Percentiles rank a stretch among this genome's conserved stretches.
These are phyloP conservation scores for Ophiosphaerella narmari DNA, from an alignment of 2,329 filamentous ascomycete species.

Conservation along the genomic window DNA sequence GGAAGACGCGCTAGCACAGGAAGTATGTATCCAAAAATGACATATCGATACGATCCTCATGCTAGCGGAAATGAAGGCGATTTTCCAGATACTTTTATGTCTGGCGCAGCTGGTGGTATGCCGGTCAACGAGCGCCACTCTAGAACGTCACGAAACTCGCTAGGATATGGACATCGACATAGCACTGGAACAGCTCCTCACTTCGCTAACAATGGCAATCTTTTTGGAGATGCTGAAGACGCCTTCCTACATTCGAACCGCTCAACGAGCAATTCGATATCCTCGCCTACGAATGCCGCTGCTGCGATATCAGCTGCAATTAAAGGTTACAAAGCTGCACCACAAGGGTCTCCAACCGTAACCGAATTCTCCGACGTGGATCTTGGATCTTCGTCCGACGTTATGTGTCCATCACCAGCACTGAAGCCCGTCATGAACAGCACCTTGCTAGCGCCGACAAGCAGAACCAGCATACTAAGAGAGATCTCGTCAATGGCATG, in stretches of 20 bases:
- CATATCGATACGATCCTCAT: conserved; percentile 42
- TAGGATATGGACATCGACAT: conserved; percentile 3
- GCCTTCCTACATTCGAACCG: conserved; percentile 1
- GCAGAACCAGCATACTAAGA: conserved; percentile 15
- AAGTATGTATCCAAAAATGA: conserved; percentile 37
- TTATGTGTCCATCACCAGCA: neutral
- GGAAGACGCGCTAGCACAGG: conserved; percentile 27
- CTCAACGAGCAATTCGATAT: conserved; percentile 6
- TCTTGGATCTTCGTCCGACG: no score
- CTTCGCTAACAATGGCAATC: conserved; percentile 16
- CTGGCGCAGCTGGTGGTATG: conserved; percentile 20
- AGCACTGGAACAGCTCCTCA: conserved; percentile 6
- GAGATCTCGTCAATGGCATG: conserved; percentile 20
- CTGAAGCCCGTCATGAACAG: conserved; percentile 8
- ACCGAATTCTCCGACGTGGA: neutral
- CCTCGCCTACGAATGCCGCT: conserved; percentile 8
- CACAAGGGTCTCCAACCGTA: conserved; percentile 6
- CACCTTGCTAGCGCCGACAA: conserved; percentile 7
- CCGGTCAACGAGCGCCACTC: neutral
- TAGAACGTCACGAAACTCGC: conserved; percentile 4
- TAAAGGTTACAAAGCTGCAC: conserved; percentile 11
- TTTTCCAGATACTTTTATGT: conserved; percentile 31
- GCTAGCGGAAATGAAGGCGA: conserved; percentile 7
- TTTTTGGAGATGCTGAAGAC: conserved; percentile 13
- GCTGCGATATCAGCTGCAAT: conserved; percentile 17